A percentile compares a stretch with the other conserved stretches of the same genome.
phyloP scores from a whole-genome alignment of 2,329 filamentous ascomycete species.

The Fusarium nurragi region DNA sequence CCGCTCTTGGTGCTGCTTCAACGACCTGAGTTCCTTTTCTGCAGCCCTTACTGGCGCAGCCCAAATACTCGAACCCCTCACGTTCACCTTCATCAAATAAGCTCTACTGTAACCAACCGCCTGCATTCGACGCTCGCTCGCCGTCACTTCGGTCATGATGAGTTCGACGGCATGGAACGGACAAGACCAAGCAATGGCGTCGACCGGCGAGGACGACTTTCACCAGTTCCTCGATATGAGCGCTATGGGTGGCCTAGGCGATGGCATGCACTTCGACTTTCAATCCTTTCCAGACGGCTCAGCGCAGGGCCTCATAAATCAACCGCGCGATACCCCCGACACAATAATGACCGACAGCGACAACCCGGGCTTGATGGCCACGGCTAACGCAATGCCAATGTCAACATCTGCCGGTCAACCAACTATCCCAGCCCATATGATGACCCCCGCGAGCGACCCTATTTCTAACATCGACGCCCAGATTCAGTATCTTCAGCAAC shows the following conservation, averaged over 20 bases:
- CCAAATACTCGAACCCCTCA: conserved; percentile 24
- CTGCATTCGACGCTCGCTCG: conserved; percentile 18
- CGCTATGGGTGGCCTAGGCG: conserved; percentile 61
- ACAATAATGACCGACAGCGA: conserved; percentile 51
- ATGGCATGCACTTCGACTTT: conserved; percentile 69
- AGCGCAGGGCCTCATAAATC: conserved; percentile 47
- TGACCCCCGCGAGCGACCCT: conserved; percentile 58
- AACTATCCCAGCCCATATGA: conserved; percentile 58
- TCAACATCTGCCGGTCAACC: conserved; percentile 57
- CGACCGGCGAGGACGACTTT: conserved; percentile 67
- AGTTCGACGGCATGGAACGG: conserved; percentile 64
- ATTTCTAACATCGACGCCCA: conserved; percentile 71
- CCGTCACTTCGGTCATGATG: conserved; percentile 56
- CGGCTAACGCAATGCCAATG: conserved; percentile 54
- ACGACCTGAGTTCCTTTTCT: conserved; percentile 2
- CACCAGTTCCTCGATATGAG: conserved; percentile 72
- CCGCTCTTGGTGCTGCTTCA: conserved; percentile 27
- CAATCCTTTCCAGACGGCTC: conserved; percentile 60
- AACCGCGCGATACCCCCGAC: conserved; percentile 46
- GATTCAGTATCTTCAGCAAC: conserved; percentile 72
- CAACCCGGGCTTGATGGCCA: conserved; percentile 45
- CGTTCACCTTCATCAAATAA: conserved; percentile 9
- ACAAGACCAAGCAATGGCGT: conserved; percentile 64
- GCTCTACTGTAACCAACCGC: conserved; percentile 15
- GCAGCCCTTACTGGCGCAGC: conserved; percentile 18